Percentiles rank a stretch among this genome's conserved stretches.
Evolutionary conservation across 768 basidiomycete species (phyloP).

Genomic region (Russula olivacea): DNA sequence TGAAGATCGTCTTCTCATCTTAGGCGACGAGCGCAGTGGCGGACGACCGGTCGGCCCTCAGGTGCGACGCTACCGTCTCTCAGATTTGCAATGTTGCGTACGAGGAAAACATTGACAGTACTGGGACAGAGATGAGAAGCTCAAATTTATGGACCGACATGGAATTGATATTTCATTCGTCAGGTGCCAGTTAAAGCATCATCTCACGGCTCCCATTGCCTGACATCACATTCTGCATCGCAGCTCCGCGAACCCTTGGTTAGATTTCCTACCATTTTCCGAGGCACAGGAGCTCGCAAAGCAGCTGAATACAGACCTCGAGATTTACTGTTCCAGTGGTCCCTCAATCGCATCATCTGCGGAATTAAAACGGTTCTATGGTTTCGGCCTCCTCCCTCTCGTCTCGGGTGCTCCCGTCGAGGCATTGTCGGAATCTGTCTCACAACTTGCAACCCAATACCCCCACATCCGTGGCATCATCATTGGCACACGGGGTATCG

Average conservation of each 20-base stretch:
- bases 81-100: neutral
- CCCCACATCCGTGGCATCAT: slow-evolving; percentile 73
- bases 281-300: slow-evolving; percentile 60
- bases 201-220: neutral
- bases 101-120: slow-evolving; percentile 39
- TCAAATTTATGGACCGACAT: slow-evolving; percentile 81
- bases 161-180: slow-evolving; percentile 75
- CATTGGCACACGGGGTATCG: slow-evolving; percentile 74
- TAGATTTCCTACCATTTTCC: slow-evolving; percentile 72
- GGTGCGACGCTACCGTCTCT: slow-evolving; percentile 32
- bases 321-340: slow-evolving; percentile 67
- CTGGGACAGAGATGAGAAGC: slow-evolving; percentile 72
- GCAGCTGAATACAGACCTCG: slow-evolving; percentile 73
- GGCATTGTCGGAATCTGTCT: slow-evolving; percentile 56
- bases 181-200: slow-evolving; percentile 40
- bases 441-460: slow-evolving; percentile 52
- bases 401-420: slow-evolving; percentile 55
- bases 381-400: slow-evolving; percentile 79
- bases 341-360: slow-evolving; percentile 39
- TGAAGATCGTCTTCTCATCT: slow-evolving; percentile 69
- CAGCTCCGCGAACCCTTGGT: slow-evolving; percentile 88
- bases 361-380: slow-evolving; percentile 62
- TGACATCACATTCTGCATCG: neutral
- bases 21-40: slow-evolving; percentile 72
- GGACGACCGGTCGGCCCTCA: slow-evolving; percentile 79